Evolutionary conservation across 257 asterid genomes (phyloP).

Genomic region (Nicotiana otophora): DNA sequence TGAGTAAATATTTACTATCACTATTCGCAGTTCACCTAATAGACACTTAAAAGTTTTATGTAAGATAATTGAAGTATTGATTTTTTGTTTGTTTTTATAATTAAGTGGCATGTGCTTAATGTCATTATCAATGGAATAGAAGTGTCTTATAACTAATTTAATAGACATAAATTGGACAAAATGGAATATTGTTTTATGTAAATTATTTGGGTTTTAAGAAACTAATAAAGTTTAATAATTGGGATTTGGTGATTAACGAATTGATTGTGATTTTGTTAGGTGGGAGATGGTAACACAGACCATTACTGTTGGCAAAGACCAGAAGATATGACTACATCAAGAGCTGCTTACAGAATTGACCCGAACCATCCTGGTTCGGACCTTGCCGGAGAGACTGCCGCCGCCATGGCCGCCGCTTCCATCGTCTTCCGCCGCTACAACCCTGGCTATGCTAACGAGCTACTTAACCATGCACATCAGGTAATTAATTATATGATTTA

Average conservation of each 20-base stretch:
- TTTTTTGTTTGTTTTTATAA: not conserved
- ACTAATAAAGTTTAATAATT: constrained; percentile 11
- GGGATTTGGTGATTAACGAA: not conserved
- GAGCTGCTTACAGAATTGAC: constrained; percentile 72
- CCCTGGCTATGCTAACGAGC: constrained; percentile 57
- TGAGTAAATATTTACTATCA: not conserved
- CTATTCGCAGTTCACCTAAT: too few species aligned
- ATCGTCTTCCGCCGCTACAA: constrained; percentile 71
- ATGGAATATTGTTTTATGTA: not conserved
- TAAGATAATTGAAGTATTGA: not conserved
- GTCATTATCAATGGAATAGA: not conserved
- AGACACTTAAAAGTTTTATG: not conserved
- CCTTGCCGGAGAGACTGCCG: constrained; percentile 96
- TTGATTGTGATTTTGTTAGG: constrained; percentile 30
- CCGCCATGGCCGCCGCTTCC: constrained; percentile 96
- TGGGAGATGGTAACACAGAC: constrained; percentile 93
- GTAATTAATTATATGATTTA: constrained; percentile 21
- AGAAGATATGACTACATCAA: constrained; percentile 89
- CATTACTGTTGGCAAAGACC: constrained; percentile 97
- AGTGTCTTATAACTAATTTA: not conserved
- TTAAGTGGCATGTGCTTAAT: not conserved
- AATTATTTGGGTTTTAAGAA: not conserved
- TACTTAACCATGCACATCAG: constrained; percentile 79
- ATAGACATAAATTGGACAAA: not conserved
- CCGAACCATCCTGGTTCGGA: constrained; percentile 84